Evolutionary conservation across 257 asterid genomes (phyloP).

Genomic region (Rehmannia glutinosa): DNA sequence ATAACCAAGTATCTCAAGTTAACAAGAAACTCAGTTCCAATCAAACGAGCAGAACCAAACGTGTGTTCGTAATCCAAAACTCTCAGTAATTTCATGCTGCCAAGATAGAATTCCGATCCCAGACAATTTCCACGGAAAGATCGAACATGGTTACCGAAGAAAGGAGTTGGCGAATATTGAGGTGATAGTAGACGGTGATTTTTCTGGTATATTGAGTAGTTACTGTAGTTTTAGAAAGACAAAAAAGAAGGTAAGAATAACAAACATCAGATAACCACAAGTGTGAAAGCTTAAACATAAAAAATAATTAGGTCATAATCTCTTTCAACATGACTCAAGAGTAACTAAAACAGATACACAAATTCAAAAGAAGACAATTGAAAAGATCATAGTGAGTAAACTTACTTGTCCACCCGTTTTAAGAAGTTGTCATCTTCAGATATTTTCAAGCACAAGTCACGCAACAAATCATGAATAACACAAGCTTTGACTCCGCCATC

Average conservation of each 20-base stretch:
- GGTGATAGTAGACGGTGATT: not conserved
- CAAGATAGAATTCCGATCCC: not conserved
- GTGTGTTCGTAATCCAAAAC: not conserved
- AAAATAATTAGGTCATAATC: no score
- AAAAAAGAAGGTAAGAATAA: not conserved
- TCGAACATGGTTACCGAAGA: not conserved
- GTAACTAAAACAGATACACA: no score
- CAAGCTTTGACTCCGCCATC: slow-evolving; percentile 16
- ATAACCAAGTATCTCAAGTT: not conserved
- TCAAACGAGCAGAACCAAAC: not conserved
- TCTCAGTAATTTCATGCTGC: not conserved
- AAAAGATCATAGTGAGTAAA: not conserved
- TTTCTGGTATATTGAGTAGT: not conserved
- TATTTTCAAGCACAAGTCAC: slow-evolving; percentile 9
- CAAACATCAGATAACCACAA: no score
- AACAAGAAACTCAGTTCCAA: not conserved
- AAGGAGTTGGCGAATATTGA: not conserved
- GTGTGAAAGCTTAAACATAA: no score
- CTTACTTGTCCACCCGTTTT: not conserved
- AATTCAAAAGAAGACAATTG: not conserved
- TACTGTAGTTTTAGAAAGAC: not conserved
- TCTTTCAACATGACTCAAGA: no score
- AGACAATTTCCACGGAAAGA: not conserved
- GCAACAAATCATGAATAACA: slow-evolving; percentile 16
- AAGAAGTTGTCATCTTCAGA: not conserved